These are phyloP conservation scores for Penicillium hesseltinei DNA, from an alignment of 2,329 filamentous ascomycete species.

Conservation along the genomic window DNA sequence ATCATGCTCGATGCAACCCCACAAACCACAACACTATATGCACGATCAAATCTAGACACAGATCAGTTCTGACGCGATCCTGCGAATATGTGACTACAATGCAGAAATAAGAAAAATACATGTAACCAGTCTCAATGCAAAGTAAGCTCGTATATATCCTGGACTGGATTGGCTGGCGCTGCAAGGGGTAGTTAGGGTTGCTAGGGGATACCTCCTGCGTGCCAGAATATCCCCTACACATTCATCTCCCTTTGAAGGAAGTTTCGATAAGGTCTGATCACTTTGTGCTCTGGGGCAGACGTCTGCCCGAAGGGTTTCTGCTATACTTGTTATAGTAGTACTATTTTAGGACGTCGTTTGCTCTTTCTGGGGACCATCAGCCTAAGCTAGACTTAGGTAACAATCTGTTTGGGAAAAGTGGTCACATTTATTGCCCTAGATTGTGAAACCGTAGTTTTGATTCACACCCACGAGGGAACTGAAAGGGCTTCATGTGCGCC, in stretches of 20 bases:
- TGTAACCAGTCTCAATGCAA: background rate
- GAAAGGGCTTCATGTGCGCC: background rate
- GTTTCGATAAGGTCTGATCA: background rate
- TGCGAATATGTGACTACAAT: background rate
- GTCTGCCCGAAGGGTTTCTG: background rate
- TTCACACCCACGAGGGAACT: background rate
- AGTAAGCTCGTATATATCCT: background rate
- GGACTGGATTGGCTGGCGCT: background rate
- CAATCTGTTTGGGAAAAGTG: background rate
- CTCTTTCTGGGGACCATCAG: background rate
- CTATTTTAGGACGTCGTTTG: background rate
- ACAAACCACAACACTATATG: background rate
- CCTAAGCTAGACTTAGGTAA: background rate
- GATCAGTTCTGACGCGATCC: background rate
- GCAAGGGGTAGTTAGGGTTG: constrained; percentile 14
- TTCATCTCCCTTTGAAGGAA: background rate
- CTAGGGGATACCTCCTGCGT: constrained; percentile 7
- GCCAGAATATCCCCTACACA: background rate
- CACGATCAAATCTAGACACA: background rate
- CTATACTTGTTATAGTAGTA: background rate
- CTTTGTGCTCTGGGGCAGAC: background rate
- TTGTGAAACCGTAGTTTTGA: background rate
- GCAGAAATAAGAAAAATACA: background rate
- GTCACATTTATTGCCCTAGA: too few species aligned
- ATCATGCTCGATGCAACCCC: background rate